phyloP scores from a whole-genome alignment of 495 filamentous ascomycete genomes.

The Ascobolus immersus region DNA sequence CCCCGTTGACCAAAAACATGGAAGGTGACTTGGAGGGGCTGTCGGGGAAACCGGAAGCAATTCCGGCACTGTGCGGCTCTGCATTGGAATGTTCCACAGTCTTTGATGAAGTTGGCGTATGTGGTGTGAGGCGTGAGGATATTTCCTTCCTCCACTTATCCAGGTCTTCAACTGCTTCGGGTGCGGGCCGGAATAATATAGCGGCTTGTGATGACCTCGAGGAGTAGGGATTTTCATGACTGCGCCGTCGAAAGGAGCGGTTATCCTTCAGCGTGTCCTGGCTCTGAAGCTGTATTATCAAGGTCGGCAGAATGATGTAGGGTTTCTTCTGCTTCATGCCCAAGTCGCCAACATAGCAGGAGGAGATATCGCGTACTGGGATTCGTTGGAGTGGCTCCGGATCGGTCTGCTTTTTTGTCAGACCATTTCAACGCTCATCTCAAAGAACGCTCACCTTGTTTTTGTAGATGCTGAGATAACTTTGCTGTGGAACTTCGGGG shows the following conservation, averaged over 20 bases:
- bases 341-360: slow-evolving; percentile 15
- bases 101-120: no score
- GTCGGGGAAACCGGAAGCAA: slow-evolving; percentile 1
- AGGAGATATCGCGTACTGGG: slow-evolving; percentile 12
- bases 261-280: no score
- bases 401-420: slow-evolving; percentile 7
- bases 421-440: neutral
- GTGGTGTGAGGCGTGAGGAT: slow-evolving; percentile 7
- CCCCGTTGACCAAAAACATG: slow-evolving; percentile 14
- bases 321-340: slow-evolving; percentile 14
- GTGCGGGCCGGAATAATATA: slow-evolving; percentile 10
- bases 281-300: slow-evolving; percentile 12
- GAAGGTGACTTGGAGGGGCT: slow-evolving; percentile 4
- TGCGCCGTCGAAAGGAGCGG: slow-evolving; percentile 13
- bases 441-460: slow-evolving; percentile 10
- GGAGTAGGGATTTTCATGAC: slow-evolving; percentile 7
- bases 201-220: slow-evolving; percentile 1
- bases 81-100: no score
- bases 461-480: slow-evolving; percentile 13
- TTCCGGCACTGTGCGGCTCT: neutral
- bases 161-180: slow-evolving; percentile 6
- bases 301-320: slow-evolving; percentile 12
- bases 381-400: slow-evolving; percentile 11
- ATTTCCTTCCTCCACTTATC: slow-evolving; percentile 13
- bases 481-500: slow-evolving; percentile 3